Conservation (phyloP, 371 early-diverging fungal species). For the Cokeromyces recurvatus region DNA sequence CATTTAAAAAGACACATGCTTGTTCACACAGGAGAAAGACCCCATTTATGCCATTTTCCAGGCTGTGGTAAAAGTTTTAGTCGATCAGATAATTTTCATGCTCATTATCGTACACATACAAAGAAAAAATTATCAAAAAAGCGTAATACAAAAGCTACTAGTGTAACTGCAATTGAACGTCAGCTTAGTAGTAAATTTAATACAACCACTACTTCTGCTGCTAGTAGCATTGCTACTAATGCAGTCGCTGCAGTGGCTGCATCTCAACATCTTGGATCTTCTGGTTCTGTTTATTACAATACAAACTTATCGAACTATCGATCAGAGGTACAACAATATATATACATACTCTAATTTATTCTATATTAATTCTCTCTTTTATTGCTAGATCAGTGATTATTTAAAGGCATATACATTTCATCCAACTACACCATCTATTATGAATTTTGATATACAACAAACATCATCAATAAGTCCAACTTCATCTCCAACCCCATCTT, state of each 20-base stretch:
- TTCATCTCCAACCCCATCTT: not conserved
- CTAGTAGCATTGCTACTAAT: not conserved
- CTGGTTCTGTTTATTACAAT: conserved; percentile 1
- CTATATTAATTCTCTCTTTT: no score
- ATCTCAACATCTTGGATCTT: conserved; percentile 4
- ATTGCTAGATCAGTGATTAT: no score
- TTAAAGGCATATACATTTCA: no score
- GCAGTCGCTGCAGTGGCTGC: conserved; percentile 10
- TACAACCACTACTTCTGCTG: not conserved
- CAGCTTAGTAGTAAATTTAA: not conserved
- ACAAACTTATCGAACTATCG: not conserved
- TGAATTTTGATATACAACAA: not conserved
- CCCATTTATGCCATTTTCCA: conserved; percentile 58
- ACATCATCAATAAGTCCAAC: not conserved
- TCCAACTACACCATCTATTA: no score
- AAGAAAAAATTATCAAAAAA: conserved; percentile 18
- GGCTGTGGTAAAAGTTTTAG: conserved; percentile 69
- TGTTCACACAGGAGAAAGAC: conserved; percentile 59
- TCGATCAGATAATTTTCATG: conserved; percentile 69
- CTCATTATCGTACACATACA: conserved; percentile 51
- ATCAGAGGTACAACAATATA: not conserved
- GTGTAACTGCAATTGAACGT: not conserved
- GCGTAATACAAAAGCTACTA: no score
- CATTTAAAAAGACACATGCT: conserved; percentile 79
- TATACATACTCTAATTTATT: not conserved